These are phyloP conservation scores for Phytopythium vexans DNA, from an alignment of 352 stramenopile genomes.

Conservation along the genomic window DNA sequence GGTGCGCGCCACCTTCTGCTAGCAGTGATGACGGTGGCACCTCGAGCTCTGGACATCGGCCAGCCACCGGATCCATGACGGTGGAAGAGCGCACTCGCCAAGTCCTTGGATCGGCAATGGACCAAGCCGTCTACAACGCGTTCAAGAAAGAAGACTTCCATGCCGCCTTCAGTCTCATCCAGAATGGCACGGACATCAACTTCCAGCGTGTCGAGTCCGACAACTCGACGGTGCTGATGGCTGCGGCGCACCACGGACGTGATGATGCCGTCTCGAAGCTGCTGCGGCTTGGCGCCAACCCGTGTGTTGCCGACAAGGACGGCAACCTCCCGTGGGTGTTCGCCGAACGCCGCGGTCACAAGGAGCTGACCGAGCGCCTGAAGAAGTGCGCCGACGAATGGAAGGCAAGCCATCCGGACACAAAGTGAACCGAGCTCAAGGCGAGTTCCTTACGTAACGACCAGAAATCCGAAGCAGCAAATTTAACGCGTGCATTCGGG, in stretches of 20 bases:
- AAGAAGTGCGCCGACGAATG: conserved; percentile 69
- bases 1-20: conserved; percentile 28
- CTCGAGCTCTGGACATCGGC: conserved; percentile 10
- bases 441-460: too few species aligned
- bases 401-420: conserved; percentile 18
- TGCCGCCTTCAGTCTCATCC: conserved; percentile 72
- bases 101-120: conserved; percentile 80
- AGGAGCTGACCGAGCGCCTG: conserved; percentile 60
- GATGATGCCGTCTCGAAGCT: conserved; percentile 69
- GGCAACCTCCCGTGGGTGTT: conserved; percentile 67
- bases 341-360: conserved; percentile 63
- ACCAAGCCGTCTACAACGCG: conserved; percentile 77
- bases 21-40: not conserved
- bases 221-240: conserved; percentile 71
- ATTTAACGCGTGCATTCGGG: too few species aligned
- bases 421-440: not conserved
- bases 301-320: conserved; percentile 45
- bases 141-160: conserved; percentile 80
- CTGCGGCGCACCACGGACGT: conserved; percentile 72
- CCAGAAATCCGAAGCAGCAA: too few species aligned
- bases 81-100: conserved; percentile 72
- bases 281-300: conserved; percentile 62
- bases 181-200: conserved; percentile 85
- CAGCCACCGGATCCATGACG: conserved; percentile 26
- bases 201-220: conserved; percentile 82